These are phyloP conservation scores for Diaporthe australafricana DNA, from an alignment of 2,329 filamentous ascomycete species.

Conservation along the genomic window DNA sequence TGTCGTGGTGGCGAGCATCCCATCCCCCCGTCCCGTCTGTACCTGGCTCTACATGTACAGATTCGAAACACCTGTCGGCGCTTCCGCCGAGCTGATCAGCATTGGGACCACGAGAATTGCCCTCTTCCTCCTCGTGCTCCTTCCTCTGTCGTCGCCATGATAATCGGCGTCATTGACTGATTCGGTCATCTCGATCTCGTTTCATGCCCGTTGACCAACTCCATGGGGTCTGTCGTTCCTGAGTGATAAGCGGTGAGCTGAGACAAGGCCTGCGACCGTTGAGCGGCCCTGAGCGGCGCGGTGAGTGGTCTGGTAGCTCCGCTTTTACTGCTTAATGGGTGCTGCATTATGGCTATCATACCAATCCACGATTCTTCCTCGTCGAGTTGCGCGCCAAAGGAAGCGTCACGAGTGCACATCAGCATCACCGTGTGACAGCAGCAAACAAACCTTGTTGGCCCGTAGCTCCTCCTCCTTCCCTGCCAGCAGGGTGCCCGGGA, in stretches of 20 bases:
- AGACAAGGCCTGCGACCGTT: conserved; percentile 34
- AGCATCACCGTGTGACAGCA: conserved; percentile 10
- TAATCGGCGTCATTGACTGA: conserved; percentile 1
- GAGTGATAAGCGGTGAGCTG: conserved; percentile 36
- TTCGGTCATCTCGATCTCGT: conserved; percentile 23
- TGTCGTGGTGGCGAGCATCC: neutral
- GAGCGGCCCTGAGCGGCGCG: conserved; percentile 21
- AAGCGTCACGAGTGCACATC: conserved; percentile 24
- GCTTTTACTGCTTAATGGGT: conserved; percentile 25
- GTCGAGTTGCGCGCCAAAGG: conserved; percentile 14
- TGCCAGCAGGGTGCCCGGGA: conserved; percentile 7
- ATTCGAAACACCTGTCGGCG: conserved; percentile 8
- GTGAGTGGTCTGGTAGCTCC: conserved; percentile 18
- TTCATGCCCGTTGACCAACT: conserved; percentile 14
- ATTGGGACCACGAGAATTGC: neutral
- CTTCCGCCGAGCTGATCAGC: conserved; percentile 20
- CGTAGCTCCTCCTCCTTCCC: conserved; percentile 1
- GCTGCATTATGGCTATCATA: conserved; percentile 28
- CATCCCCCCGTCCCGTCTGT: neutral
- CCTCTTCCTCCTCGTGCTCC: conserved; percentile 4
- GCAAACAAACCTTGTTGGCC: conserved; percentile 14
- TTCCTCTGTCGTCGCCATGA: conserved; percentile 15
- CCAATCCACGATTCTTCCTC: conserved; percentile 15
- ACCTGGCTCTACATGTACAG: neutral
- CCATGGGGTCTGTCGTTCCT: conserved; percentile 13